Conservation (phyloP, 2,329 filamentous ascomycete genomes). For the Niveomyces coronatus region DNA sequence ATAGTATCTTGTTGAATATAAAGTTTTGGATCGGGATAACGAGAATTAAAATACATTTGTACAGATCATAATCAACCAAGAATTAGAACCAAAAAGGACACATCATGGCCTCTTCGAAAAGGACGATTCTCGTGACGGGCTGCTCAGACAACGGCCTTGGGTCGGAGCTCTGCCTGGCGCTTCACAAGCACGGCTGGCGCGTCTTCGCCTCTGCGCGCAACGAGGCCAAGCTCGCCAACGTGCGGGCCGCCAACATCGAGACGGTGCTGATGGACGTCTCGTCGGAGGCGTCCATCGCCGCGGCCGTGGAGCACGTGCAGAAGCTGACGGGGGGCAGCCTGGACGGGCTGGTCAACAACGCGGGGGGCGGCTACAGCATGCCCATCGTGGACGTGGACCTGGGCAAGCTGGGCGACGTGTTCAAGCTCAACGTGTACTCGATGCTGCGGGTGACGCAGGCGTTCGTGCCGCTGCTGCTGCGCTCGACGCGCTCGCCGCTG, state of each 20-base stretch:
- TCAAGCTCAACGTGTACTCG: too few species aligned
- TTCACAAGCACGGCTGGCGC: conserved; percentile 17
- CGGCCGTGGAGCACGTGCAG: conserved; percentile 12
- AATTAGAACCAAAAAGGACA: not conserved
- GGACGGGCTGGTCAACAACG: conserved; percentile 17
- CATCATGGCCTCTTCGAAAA: not conserved
- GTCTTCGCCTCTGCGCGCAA: conserved; percentile 24
- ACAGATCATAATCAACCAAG: too few species aligned
- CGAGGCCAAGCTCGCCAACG: conserved; percentile 15
- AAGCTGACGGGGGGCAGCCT: conserved; percentile 12
- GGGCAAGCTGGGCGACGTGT: too few species aligned
- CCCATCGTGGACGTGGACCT: conserved; percentile 21
- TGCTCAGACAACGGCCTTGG: conserved; percentile 18
- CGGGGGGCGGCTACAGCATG: conserved; percentile 14
- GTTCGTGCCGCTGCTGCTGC: too few species aligned
- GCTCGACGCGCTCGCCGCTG: too few species aligned
- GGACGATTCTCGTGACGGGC: conserved; percentile 8
- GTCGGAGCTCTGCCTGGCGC: conserved; percentile 15
- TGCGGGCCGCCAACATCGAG: conserved; percentile 16
- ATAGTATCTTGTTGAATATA: too few species aligned
- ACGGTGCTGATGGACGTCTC: conserved; percentile 24
- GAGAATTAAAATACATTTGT: too few species aligned
- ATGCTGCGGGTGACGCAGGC: too few species aligned
- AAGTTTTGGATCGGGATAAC: too few species aligned
- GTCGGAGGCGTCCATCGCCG: conserved; percentile 16